Percentiles rank a stretch among this genome's conserved stretches.
phyloP scores from a whole-genome alignment of 257 asterid genomes.

The Rubia yunnanensis region DNA sequence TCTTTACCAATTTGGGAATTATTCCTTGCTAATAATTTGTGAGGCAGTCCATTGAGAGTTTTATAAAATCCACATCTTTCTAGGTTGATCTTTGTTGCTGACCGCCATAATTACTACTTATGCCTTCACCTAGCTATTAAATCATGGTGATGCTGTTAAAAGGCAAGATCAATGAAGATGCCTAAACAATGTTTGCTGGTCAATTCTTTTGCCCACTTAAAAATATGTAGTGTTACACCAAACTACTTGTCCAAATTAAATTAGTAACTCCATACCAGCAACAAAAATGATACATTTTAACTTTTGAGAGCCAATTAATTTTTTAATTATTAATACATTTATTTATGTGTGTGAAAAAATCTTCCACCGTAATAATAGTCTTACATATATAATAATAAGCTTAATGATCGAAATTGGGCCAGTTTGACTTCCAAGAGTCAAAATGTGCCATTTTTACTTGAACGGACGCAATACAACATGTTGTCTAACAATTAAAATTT shows the following conservation, averaged over 20 bases:
- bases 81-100: constrained; percentile 11
- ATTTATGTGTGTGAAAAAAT: too few species aligned
- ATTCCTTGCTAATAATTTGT: background rate
- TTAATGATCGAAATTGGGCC: too few species aligned
- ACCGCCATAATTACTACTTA: constrained; percentile 21
- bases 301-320: too few species aligned
- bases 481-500: background rate
- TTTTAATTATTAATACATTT: too few species aligned
- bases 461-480: too few species aligned
- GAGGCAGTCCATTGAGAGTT: constrained; percentile 8
- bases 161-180: constrained; percentile 7
- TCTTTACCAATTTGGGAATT: constrained; percentile 32
- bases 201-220: background rate
- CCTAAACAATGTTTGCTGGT: background rate
- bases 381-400: too few species aligned
- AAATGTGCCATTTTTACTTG: too few species aligned
- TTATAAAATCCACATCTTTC: background rate
- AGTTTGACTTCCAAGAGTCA: too few species aligned
- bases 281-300: too few species aligned
- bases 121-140: constrained; percentile 9
- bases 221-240: background rate
- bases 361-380: too few species aligned
- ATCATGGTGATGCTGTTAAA: constrained; percentile 16
- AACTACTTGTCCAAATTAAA: too few species aligned
- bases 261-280: too few species aligned